Conservation (phyloP, 2,329 filamentous ascomycete species). For the Talaromyces albobiverticillius region DNA sequence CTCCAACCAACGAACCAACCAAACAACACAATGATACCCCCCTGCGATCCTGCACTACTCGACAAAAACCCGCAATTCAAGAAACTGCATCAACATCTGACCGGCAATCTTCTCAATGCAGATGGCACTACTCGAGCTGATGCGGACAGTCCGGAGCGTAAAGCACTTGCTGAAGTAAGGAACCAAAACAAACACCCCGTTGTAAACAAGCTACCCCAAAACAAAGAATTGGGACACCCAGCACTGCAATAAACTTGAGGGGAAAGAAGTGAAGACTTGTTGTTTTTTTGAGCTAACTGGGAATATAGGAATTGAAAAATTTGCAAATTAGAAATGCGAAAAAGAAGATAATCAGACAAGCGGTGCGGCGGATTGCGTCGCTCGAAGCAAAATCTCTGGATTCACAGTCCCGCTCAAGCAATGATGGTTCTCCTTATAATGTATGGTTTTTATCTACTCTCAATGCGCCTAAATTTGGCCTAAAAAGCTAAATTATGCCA, state of each 20-base stretch:
- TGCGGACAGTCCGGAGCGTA: conserved; percentile 28
- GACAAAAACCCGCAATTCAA: conserved; percentile 43
- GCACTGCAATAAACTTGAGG: too few species aligned
- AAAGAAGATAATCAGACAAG: conserved; percentile 31
- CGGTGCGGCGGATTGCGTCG: conserved; percentile 27
- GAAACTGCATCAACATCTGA: conserved; percentile 39
- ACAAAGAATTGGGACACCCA: too few species aligned
- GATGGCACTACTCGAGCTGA: conserved; percentile 40
- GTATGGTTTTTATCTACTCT: too few species aligned
- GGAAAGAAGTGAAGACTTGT: too few species aligned
- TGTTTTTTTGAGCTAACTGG: not conserved
- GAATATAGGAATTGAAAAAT: conserved; percentile 33
- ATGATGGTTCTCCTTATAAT: not conserved
- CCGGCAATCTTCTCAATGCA: conserved; percentile 33
- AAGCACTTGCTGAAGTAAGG: conserved; percentile 32
- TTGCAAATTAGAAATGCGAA: conserved; percentile 32
- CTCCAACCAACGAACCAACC: not conserved
- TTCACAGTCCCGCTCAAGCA: not conserved
- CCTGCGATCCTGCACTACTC: conserved; percentile 38
- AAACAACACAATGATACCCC: conserved; percentile 38
- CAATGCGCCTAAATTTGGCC: too few species aligned
- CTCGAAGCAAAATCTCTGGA: not conserved
- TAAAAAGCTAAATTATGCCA: too few species aligned
- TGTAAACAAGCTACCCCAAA: too few species aligned
- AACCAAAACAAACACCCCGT: not conserved